A percentile compares a stretch with the other conserved stretches of the same genome.
Evolutionary conservation across 768 basidiomycete genomes (phyloP).

Genomic region (Neoboletus brunneissimus): DNA sequence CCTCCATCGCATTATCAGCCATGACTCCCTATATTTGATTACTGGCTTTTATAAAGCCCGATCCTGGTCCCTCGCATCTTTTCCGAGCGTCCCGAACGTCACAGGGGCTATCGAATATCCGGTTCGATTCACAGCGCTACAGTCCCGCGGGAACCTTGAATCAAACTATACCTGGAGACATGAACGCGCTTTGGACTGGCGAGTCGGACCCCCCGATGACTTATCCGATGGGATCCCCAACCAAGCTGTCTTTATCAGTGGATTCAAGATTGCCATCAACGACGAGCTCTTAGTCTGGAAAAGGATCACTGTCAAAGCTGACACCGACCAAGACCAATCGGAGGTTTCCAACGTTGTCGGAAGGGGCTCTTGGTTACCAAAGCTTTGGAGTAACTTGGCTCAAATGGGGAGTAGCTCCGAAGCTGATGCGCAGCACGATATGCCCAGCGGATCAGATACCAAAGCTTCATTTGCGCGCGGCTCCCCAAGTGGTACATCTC

Average conservation of each 20-base stretch:
- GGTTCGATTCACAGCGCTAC: too few species aligned
- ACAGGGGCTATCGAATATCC: not conserved
- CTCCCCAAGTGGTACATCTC: not conserved
- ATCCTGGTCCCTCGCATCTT: not conserved
- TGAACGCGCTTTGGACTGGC: not conserved
- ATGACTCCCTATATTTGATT: not conserved
- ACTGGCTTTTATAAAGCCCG: not conserved
- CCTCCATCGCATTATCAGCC: not conserved
- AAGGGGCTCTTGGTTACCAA: not conserved
- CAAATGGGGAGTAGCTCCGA: not conserved
- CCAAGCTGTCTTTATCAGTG: not conserved
- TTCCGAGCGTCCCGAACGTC: not conserved
- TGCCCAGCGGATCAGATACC: not conserved
- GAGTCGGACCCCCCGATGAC: not conserved
- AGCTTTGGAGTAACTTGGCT: not conserved
- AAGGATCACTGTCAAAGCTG: not conserved
- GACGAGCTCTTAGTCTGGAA: not conserved
- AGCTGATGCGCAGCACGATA: not conserved
- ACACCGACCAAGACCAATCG: too few species aligned
- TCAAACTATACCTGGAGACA: not conserved
- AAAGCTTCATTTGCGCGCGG: not conserved
- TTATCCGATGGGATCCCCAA: not conserved
- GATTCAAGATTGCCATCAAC: not conserved
- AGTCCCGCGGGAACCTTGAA: not conserved
- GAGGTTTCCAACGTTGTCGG: not conserved